A percentile compares a stretch with the other conserved stretches of the same genome.
Evolutionary conservation across 2,329 filamentous ascomycete genomes (phyloP).

Genomic region (Neopestalotiopsis clavispora): DNA sequence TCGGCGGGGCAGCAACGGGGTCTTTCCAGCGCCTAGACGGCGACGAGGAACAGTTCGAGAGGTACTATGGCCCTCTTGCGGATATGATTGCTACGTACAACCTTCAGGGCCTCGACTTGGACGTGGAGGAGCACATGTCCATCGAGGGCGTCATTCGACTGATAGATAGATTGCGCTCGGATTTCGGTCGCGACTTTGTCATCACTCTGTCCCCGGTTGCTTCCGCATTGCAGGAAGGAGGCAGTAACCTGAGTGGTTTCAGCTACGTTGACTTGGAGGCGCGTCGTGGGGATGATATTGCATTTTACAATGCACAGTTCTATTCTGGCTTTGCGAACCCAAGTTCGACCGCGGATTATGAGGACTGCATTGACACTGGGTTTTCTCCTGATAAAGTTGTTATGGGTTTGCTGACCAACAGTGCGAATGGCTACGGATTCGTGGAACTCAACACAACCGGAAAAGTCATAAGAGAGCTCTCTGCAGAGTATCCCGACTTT

Average conservation of each 20-base stretch:
- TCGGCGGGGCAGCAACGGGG: slow-evolving; percentile 83
- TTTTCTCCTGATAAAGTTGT: slow-evolving; percentile 79
- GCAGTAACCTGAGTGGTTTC: slow-evolving; percentile 77
- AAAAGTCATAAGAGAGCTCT: slow-evolving; percentile 46
- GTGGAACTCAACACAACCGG: slow-evolving; percentile 53
- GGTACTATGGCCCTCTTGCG: slow-evolving; percentile 72
- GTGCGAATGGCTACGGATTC: slow-evolving; percentile 68
- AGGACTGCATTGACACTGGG: slow-evolving; percentile 60
- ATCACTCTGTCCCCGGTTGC: slow-evolving; percentile 85
- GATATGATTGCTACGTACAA: slow-evolving; percentile 64
- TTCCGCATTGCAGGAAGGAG: slow-evolving; percentile 64
- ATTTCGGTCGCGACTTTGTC: slow-evolving; percentile 74
- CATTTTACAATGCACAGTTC: slow-evolving; percentile 92
- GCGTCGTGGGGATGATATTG: slow-evolving; percentile 67
- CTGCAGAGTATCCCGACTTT: slow-evolving; percentile 66
- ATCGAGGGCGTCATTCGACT: slow-evolving; percentile 69
- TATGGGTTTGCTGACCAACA: slow-evolving; percentile 80
- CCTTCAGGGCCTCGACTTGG: slow-evolving; percentile 76
- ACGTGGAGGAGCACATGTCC: slow-evolving; percentile 79
- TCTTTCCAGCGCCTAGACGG: slow-evolving; percentile 67
- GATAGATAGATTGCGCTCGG: slow-evolving; percentile 68
- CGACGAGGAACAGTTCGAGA: slow-evolving; percentile 66
- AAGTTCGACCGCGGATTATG: slow-evolving; percentile 51
- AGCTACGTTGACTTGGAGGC: slow-evolving; percentile 77
- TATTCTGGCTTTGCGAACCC: slow-evolving; percentile 85